Base-by-base conservation (phyloP, 306 rosid species). In the Ceratonia siliqua region DNA sequence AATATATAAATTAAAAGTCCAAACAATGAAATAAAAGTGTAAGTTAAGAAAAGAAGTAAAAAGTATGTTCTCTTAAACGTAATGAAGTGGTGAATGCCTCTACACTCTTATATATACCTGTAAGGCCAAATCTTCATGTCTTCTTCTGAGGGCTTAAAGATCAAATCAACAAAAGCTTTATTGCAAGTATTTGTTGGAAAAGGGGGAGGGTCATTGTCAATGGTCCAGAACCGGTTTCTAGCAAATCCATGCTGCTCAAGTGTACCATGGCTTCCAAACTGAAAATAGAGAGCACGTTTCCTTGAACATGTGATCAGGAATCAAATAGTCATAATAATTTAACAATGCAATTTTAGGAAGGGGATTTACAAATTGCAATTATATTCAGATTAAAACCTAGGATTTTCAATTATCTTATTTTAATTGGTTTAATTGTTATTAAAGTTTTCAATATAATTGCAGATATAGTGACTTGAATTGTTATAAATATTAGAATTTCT, bases 121-220 rank as follows among this genome's bases (percentile, higher is more conserved):
- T 95, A 89, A 63, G 93, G 91, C 99, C 99, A 95, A 53, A 72
- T 84, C 86, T 90, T 90, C 70, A 79, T 54, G 82, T 92, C 99
- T 7, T 95, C 99, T 36, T 89, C 94, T 43, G 87, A 81, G 32
- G 89, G 86, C 88, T 69, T 87, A 36, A 89, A 90, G 73, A 89
- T 87, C 80, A 89, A 77, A 82, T 89, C 94, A 68, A 89, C 82
- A 83, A 69, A 85, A 70, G 86, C 84, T 77, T 73, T 85, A 57
- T 68, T 81, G 42, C 82, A 52, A 14, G 80, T 71, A 83, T 68
- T 86, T 10, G 86, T 75, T 67, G 88, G 87, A 76, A 87, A 80
- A 39, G 87, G 90, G 27, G 88, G 85, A 67, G 94, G 87, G 53
- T 85, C 88, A 15, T 45, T 7, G 30, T 89, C 94, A 52, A 85